Base-by-base conservation (phyloP, 192 early-diverging fungal species). In the Dimargaris xerosporica region DNA sequence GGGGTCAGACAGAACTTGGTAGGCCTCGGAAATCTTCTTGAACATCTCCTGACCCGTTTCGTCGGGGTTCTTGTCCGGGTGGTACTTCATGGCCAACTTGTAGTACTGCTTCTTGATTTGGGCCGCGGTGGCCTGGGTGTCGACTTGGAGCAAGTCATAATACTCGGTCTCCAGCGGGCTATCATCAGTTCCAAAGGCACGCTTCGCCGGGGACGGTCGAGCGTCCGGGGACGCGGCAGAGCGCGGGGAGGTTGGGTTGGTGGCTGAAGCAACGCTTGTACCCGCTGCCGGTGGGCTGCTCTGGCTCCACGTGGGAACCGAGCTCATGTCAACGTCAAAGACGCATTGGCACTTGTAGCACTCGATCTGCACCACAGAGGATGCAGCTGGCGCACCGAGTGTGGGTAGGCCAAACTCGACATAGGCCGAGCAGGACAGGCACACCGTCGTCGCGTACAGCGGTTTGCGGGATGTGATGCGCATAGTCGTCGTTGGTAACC, bases 21-120 rank as follows among this genome's bases (percentile, higher is more conserved):
- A 97, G 30, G 96, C 96, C 68, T 96, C 93, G 12, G 93, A 94
- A 29, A 99, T 89, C 69, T 81, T 82, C 73, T 99, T 95, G 68
- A 97, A 99, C 48, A 71, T 71, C 41, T 80, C 79, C 39, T 74
- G 72, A 45, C 76, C 79, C 53, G 78, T 76, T 5, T 73, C 65
- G 39, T 70, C 66, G 12, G 79, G 76, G 56, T 78, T 78, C 67
- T 81, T 78, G 61, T 81, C 76, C 0, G 79, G 77, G 52, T 78
- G 76, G 69, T 73, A 81, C 65, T 78, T 76, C n/a, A 81, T 68
- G 23, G 79, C 74, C 54, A 78, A 63, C 30, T 70, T 63, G 58
- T 78, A 78, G 72, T 98, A 98, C 43, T 84, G 88, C 67, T 95
- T 97, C 70, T 99, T 99, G 65, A 99, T 91, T 52, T 87, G 85